phyloP scores from a whole-genome alignment of 139 green algal species.

The Ettlia oleoabundans region DNA sequence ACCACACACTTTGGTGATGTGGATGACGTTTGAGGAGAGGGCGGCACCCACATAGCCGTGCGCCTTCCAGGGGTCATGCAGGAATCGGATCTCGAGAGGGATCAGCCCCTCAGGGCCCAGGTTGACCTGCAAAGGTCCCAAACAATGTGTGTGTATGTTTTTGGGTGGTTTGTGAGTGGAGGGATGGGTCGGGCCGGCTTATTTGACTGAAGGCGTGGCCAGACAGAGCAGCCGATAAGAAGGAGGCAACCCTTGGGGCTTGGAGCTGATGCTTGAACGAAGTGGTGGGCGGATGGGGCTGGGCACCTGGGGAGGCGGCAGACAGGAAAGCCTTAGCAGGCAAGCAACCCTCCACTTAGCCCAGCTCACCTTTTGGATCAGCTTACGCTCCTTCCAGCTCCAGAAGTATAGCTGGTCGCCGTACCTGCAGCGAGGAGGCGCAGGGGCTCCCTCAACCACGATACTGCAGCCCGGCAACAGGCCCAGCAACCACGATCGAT shows the following conservation, averaged over 20 bases:
- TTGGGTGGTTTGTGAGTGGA: too few relatives aligned
- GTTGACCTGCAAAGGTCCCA: slow-evolving; percentile 73
- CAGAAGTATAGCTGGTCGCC: slow-evolving; percentile 76
- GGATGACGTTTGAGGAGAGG: slow-evolving; percentile 80
- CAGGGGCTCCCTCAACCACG: too few relatives aligned
- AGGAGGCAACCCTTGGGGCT: not conserved
- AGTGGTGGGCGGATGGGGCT: not conserved
- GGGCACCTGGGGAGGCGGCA: not conserved
- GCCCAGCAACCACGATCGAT: too few relatives aligned
- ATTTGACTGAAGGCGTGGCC: not conserved
- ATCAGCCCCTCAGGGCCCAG: slow-evolving; percentile 79
- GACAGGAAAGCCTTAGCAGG: too few relatives aligned
- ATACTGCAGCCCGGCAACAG: too few relatives aligned
- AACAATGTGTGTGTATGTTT: too few relatives aligned
- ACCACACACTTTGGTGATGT: slow-evolving; percentile 63
- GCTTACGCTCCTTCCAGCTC: slow-evolving; percentile 69
- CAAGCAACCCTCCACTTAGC: too few relatives aligned
- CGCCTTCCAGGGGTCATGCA: slow-evolving; percentile 73
- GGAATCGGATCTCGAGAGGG: slow-evolving; percentile 80
- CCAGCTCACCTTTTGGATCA: slow-evolving; percentile 41
- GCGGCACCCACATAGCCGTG: slow-evolving; percentile 78
- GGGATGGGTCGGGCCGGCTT: too few relatives aligned
- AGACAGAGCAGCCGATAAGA: not conserved
- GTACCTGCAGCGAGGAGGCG: slow-evolving; percentile 49
- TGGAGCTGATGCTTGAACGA: not conserved